Evolutionary conservation across 2,329 filamentous ascomycete species (phyloP).

Genomic region (Phialophora verrucosa): DNA sequence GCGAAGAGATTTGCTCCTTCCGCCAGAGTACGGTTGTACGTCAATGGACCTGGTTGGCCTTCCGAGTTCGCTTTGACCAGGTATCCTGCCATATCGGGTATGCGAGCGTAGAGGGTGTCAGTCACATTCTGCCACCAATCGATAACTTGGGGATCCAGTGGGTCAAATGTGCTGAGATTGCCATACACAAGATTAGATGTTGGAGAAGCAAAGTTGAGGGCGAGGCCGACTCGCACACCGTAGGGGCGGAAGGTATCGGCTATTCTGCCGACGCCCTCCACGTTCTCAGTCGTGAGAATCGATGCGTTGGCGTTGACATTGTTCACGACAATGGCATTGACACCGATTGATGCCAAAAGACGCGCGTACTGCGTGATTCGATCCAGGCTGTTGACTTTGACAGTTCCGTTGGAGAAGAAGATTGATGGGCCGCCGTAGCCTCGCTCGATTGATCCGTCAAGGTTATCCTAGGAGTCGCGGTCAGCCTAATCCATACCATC

Average conservation of each 20-base stretch:
- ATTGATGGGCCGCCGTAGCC: slow-evolving; percentile 72
- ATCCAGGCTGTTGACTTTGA: slow-evolving; percentile 62
- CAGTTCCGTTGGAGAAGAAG: slow-evolving; percentile 65
- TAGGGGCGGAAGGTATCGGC: slow-evolving; percentile 71
- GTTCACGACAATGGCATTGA: slow-evolving; percentile 72
- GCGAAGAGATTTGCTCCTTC: slow-evolving; percentile 74
- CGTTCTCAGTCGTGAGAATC: slow-evolving; percentile 61
- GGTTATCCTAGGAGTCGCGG: slow-evolving; percentile 59
- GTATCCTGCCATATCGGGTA: slow-evolving; percentile 73
- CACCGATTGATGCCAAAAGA: slow-evolving; percentile 67
- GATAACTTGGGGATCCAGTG: slow-evolving; percentile 65
- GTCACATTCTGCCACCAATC: slow-evolving; percentile 68
- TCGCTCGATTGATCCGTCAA: slow-evolving; percentile 67
- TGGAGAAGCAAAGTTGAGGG: slow-evolving; percentile 72
- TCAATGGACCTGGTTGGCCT: slow-evolving; percentile 71
- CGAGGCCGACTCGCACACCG: slow-evolving; percentile 68
- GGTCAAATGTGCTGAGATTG: slow-evolving; percentile 67
- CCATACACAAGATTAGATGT: slow-evolving; percentile 52
- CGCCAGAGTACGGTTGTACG: slow-evolving; percentile 72
- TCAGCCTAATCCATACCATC: background rate
- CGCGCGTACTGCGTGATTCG: slow-evolving; percentile 68
- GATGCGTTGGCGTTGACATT: slow-evolving; percentile 73
- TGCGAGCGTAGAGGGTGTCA: slow-evolving; percentile 61
- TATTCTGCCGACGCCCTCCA: slow-evolving; percentile 66
- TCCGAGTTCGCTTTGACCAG: slow-evolving; percentile 75